phyloP scores from a whole-genome alignment of 768 basidiomycete genomes.

The Boletus pseudo-olivaceus region DNA sequence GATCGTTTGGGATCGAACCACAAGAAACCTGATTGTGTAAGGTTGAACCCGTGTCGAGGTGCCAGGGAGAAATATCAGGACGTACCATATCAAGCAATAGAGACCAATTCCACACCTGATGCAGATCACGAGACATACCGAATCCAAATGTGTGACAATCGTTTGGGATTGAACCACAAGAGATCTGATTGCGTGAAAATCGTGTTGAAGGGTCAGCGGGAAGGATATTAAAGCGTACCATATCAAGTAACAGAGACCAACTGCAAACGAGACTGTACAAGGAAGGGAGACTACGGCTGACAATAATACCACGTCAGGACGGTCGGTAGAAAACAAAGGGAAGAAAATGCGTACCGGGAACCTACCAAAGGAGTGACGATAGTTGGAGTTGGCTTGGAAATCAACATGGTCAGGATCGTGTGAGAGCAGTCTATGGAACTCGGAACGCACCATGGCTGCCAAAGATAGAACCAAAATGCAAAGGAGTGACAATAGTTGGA shows the following conservation, averaged over 20 bases:
- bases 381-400: constrained; percentile 9
- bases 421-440: no score
- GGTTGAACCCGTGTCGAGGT: no score
- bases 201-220: neutral
- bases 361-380: constrained; percentile 14
- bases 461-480: neutral
- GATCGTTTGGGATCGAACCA: neutral
- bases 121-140: no score
- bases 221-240: neutral
- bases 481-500: constrained; percentile 21
- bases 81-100: no score
- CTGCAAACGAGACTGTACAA: neutral
- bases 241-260: neutral
- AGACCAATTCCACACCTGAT: no score
- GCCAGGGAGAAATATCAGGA: no score
- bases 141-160: no score
- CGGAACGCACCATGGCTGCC: no score
- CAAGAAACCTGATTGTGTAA: neutral
- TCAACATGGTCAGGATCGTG: no score
- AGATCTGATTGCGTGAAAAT: neutral
- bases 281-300: neutral
- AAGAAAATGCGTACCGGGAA: neutral
- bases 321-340: neutral
- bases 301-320: neutral
- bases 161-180: neutral